These are phyloP conservation scores for Ampelocalamus luodianensis DNA, from an alignment of 176 grass and related monocot species.

Conservation along the genomic window DNA sequence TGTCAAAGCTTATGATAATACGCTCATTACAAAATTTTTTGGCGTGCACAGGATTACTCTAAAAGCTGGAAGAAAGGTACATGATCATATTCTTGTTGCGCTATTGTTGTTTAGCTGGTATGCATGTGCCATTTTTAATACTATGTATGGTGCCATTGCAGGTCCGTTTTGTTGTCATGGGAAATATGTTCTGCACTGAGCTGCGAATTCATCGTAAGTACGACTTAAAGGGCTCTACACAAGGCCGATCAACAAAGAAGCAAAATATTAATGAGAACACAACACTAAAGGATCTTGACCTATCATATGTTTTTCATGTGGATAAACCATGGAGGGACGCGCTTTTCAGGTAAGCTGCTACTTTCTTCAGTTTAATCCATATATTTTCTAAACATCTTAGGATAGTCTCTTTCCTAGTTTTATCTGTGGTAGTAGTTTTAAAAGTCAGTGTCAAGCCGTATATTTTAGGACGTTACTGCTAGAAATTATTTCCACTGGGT, in stretches of 20 bases:
- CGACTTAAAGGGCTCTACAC: conserved; percentile 91
- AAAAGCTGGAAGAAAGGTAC: conserved; percentile 80
- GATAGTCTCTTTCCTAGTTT: not conserved
- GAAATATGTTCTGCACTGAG: conserved; percentile 98
- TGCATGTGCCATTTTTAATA: conserved; percentile 27
- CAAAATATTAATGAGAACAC: conserved; percentile 86
- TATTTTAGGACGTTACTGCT: not conserved
- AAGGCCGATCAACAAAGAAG: conserved; percentile 85
- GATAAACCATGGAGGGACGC: conserved; percentile 95
- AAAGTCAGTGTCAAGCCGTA: too few relatives aligned
- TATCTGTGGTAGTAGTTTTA: not conserved
- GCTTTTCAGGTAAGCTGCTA: conserved; percentile 74
- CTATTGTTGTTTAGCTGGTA: conserved; percentile 21
- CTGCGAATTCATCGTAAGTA: conserved; percentile 92
- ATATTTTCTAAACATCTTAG: conserved; percentile 22
- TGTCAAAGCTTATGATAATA: conserved; percentile 98
- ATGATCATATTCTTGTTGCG: conserved; percentile 27
- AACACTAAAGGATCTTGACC: conserved; percentile 92
- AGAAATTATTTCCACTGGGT: not conserved
- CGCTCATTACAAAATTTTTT: conserved; percentile 98
- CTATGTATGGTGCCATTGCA: conserved; percentile 48
- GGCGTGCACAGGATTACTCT: conserved; percentile 90
- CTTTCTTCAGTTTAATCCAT: conserved; percentile 15
- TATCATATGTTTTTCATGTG: conserved; percentile 88
- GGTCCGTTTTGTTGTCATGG: conserved; percentile 98